Evolutionary conservation across 2,329 filamentous ascomycete genomes (phyloP).

Genomic region (Hysterium pulicare): DNA sequence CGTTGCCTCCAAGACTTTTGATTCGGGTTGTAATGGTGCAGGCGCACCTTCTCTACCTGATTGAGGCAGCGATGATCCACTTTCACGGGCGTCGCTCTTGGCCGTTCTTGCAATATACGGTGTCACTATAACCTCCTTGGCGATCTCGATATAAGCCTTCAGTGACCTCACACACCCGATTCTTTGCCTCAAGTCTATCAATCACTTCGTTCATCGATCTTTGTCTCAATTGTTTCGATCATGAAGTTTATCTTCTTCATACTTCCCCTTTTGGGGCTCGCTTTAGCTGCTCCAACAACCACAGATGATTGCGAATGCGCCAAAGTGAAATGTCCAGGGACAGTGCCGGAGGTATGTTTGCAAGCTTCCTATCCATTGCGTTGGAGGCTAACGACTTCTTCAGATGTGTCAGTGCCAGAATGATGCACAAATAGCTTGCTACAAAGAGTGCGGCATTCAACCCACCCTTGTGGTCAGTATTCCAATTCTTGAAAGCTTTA

Average conservation of each 20-base stretch:
- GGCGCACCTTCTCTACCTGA: no score
- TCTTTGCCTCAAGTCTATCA: neutral
- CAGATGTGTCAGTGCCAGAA: constrained; percentile 1
- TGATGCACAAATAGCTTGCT: neutral
- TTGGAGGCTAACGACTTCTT: neutral
- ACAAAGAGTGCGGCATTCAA: neutral
- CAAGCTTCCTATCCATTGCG: neutral
- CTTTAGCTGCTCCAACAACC: constrained; percentile 11
- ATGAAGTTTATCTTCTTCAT: constrained; percentile 22
- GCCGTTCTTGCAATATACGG: neutral
- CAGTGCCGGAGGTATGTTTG: neutral
- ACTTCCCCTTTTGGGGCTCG: constrained; percentile 15
- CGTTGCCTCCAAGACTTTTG: neutral
- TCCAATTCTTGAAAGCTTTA: neutral
- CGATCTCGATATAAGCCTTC: neutral
- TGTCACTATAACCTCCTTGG: neutral
- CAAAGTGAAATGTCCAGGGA: constrained; percentile 22
- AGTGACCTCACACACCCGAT: no score
- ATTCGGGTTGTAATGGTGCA: neutral
- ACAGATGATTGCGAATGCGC: constrained; percentile 21
- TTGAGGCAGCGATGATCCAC: no score
- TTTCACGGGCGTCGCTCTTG: neutral
- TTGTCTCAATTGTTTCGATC: neutral
- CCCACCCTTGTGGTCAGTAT: neutral
- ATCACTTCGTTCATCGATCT: neutral